Evolutionary conservation across 2,329 filamentous ascomycete species (phyloP).

Genomic region (Pseudogymnoascus sp.): DNA sequence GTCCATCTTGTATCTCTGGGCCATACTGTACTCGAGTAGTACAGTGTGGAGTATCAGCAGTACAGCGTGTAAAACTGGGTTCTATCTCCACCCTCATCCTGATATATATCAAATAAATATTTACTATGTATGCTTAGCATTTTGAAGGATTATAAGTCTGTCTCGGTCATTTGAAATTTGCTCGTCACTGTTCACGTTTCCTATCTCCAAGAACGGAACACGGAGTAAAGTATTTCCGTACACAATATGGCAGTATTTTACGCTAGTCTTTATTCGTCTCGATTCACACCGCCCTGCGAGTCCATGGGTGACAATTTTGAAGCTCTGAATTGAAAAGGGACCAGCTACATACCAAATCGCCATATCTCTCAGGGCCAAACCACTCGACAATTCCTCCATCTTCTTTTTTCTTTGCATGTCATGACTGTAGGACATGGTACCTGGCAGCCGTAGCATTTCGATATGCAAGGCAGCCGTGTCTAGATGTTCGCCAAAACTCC

Average conservation of each 20-base stretch:
- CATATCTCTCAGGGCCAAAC: not conserved
- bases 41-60: not conserved
- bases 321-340: not conserved
- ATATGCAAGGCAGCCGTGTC: constrained; percentile 9
- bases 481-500: not conserved
- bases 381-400: not conserved
- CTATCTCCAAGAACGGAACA: not conserved
- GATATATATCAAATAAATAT: not conserved
- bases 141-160: not conserved
- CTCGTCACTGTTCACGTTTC: not conserved
- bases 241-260: not conserved
- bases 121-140: not conserved
- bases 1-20: not conserved
- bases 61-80: not conserved
- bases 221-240: not conserved
- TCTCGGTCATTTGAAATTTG: not conserved
- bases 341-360: not conserved
- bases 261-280: not conserved
- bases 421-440: constrained; percentile 10
- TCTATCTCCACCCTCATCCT: not conserved
- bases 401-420: not conserved
- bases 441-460: constrained; percentile 9
- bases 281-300: not conserved
- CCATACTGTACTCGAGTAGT: not conserved
- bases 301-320: not conserved